Percentiles rank a stretch among this genome's conserved stretches.
These are phyloP conservation scores for Suillus ampliporus DNA, from an alignment of 768 basidiomycete species.

Conservation along the genomic window DNA sequence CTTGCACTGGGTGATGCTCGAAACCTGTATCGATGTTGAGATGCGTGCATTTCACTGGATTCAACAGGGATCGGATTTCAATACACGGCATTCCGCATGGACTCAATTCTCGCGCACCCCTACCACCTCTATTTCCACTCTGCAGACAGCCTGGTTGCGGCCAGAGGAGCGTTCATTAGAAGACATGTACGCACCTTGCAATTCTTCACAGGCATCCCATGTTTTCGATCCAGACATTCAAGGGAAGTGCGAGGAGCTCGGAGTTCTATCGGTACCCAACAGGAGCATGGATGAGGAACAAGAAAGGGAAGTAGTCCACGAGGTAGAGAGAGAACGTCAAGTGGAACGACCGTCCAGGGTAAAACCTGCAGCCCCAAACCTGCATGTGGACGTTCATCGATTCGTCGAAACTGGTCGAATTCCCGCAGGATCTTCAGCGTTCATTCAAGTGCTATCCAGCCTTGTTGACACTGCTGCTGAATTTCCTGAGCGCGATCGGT, in stretches of 20 bases:
- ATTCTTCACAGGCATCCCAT: background rate
- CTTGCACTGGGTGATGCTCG: conserved; percentile 49
- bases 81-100: conserved; percentile 24
- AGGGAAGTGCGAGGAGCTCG: conserved; percentile 23
- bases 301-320: conserved; percentile 53
- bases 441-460: conserved; percentile 23
- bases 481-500: conserved; percentile 26
- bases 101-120: conserved; percentile 10
- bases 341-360: conserved; percentile 41
- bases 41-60: conserved; percentile 48
- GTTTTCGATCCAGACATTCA: conserved; percentile 16
- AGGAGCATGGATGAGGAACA: conserved; percentile 51
- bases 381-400: conserved; percentile 24
- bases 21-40: conserved; percentile 51
- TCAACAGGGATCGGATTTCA: conserved; percentile 39
- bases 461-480: conserved; percentile 15
- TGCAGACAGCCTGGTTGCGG: conserved; percentile 42
- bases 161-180: conserved; percentile 45
- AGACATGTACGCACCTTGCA: conserved; percentile 35
- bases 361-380: conserved; percentile 24
- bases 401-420: conserved; percentile 40
- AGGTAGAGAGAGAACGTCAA: conserved; percentile 49
- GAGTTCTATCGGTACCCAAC: conserved; percentile 20
- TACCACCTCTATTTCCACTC: background rate
- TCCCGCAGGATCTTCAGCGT: conserved; percentile 18